Percentiles rank a stretch among this genome's conserved stretches.
These are phyloP conservation scores for Arthromyces matolae DNA, from an alignment of 768 basidiomycete genomes.

Conservation along the genomic window DNA sequence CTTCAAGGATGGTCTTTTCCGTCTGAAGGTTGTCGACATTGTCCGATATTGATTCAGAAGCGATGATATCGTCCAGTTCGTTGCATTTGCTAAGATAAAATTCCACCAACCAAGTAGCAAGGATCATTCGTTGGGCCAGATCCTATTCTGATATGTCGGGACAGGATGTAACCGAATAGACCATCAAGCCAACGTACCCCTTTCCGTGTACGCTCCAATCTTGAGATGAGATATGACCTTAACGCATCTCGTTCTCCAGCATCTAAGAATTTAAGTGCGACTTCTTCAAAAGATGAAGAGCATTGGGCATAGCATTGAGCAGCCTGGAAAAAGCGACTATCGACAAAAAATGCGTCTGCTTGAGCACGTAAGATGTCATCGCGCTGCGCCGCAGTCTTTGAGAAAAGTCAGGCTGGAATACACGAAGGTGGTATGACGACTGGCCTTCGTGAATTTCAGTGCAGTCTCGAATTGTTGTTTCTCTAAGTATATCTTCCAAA, in stretches of 20 bases:
- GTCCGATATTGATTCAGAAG: slow-evolving; percentile 75
- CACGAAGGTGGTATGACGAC: slow-evolving; percentile 11
- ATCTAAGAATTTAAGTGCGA: slow-evolving; percentile 86
- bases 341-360: slow-evolving; percentile 74
- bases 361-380: slow-evolving; percentile 82
- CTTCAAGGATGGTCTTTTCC: slow-evolving; percentile 82
- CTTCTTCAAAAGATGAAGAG: slow-evolving; percentile 86
- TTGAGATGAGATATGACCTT: slow-evolving; percentile 83
- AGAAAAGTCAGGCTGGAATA: not conserved
- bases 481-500: slow-evolving; percentile 89
- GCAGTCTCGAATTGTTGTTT: slow-evolving; percentile 77
- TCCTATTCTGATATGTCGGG: slow-evolving; percentile 50
- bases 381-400: slow-evolving; percentile 80
- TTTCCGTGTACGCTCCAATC: slow-evolving; percentile 82
- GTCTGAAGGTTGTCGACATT: slow-evolving; percentile 82
- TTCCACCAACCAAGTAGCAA: slow-evolving; percentile 98
- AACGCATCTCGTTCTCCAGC: slow-evolving; percentile 86
- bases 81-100: slow-evolving; percentile 97
- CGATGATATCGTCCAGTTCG: slow-evolving; percentile 90
- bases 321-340: slow-evolving; percentile 83
- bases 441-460: slow-evolving; percentile 76
- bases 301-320: slow-evolving; percentile 91
- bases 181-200: slow-evolving; percentile 53
- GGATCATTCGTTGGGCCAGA: slow-evolving; percentile 90
- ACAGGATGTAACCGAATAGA: not conserved